Conservation (phyloP, 1,139 yeast species). For the Debaryomyces singareniensis region DNA sequence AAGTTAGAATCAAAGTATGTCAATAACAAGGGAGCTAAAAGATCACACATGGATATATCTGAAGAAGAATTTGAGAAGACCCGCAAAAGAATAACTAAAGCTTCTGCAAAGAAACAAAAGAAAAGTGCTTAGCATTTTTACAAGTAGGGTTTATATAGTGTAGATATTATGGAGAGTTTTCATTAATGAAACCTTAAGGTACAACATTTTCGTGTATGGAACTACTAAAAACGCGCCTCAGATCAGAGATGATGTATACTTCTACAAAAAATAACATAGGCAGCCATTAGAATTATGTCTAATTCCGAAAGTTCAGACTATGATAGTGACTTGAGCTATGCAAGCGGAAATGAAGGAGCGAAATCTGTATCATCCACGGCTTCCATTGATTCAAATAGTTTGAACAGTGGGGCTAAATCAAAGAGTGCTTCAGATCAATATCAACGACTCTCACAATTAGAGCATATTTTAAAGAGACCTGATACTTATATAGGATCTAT, state of each 20-base stretch:
- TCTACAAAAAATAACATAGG: too few species aligned
- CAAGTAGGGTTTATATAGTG: too few species aligned
- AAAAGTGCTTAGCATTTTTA: too few species aligned
- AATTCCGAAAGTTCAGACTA: not conserved
- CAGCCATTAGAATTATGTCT: too few species aligned
- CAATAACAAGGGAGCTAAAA: constrained; percentile 29
- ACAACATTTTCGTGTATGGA: too few species aligned
- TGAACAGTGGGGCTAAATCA: constrained; percentile 8
- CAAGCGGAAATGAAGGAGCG: too few species aligned
- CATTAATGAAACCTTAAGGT: too few species aligned
- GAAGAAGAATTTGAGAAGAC: constrained; percentile 27
- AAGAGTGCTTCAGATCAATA: constrained; percentile 63
- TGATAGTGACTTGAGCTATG: not conserved
- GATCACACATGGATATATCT: constrained; percentile 21
- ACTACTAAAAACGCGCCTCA: too few species aligned
- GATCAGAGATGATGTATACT: too few species aligned
- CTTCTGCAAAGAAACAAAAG: constrained; percentile 1
- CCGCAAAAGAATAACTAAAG: constrained; percentile 16
- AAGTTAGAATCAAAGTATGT: constrained; percentile 53
- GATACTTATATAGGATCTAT: constrained; percentile 97
- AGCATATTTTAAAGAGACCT: constrained; percentile 94
- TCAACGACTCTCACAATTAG: constrained; percentile 89
- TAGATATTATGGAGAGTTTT: too few species aligned
- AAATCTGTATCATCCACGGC: too few species aligned
- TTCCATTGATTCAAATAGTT: constrained; percentile 1